phyloP scores from a whole-genome alignment of 1,284 basidiomycete genomes.

The Acaromyces ingoldii region DNA sequence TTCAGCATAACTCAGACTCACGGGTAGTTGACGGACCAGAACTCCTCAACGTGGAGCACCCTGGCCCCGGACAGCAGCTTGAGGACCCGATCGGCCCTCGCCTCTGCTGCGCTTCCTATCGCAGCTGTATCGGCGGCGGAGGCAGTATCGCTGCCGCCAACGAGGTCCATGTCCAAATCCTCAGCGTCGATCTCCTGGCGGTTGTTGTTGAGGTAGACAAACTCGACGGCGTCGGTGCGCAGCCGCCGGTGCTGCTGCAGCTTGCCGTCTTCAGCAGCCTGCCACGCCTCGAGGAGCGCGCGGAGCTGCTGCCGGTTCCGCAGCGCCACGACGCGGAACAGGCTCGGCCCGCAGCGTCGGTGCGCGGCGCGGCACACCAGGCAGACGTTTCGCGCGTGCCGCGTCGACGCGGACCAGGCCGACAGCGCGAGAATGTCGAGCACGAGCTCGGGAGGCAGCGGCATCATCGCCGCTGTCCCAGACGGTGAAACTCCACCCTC shows the following conservation, averaged over 20 bases:
- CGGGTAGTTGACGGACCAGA: background rate
- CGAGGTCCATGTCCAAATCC: constrained; percentile 1
- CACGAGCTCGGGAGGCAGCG: background rate
- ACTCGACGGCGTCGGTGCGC: background rate
- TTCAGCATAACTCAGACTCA: background rate
- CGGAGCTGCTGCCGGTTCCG: background rate
- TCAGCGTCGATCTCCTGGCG: constrained; percentile 3
- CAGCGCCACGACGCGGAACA: background rate
- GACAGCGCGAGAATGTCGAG: background rate
- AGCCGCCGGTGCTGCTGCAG: background rate
- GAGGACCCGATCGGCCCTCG: too few species aligned
- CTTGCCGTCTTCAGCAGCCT: background rate
- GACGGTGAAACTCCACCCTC: too few species aligned
- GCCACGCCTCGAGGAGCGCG: background rate
- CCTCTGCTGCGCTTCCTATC: too few species aligned
- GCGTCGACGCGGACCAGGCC: background rate
- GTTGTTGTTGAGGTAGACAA: constrained; percentile 3
- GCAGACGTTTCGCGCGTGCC: constrained; percentile 3
- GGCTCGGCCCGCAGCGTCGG: background rate
- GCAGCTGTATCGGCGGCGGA: too few species aligned
- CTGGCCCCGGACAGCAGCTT: background rate
- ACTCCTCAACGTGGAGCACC: constrained; percentile 4
- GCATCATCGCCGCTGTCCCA: too few species aligned
- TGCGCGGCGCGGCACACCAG: background rate
- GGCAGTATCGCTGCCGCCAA: too few species aligned